Evolutionary conservation across 441 rosid species (phyloP).

Genomic region (Macaranga tanarius): DNA sequence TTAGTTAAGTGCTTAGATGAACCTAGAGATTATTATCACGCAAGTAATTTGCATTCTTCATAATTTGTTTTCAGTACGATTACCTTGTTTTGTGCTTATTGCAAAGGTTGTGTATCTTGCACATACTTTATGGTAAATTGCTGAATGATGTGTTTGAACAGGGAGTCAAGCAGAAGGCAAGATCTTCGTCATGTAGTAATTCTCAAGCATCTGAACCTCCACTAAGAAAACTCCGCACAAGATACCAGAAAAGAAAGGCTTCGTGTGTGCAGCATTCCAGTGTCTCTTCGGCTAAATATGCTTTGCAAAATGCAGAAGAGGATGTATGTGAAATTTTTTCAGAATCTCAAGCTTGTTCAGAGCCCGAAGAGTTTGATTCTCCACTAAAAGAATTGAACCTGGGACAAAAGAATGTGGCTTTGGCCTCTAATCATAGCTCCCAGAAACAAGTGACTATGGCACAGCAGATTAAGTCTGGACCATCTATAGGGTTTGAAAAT

Average conservation of each 20-base stretch:
- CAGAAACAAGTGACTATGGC: not conserved
- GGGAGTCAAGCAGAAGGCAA: not conserved
- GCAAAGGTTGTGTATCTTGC: not conserved
- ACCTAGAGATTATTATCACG: not conserved
- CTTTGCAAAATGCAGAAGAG: not conserved
- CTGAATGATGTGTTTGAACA: not conserved
- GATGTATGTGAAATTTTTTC: not conserved
- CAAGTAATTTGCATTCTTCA: not conserved
- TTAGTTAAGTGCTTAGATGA: not conserved
- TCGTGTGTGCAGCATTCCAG: not conserved
- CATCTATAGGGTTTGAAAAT: not conserved
- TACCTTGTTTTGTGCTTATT: not conserved
- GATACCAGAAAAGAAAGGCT: not conserved
- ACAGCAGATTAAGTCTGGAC: not conserved
- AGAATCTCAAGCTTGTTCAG: not conserved
- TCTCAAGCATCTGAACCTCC: not conserved
- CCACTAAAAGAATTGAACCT: not conserved
- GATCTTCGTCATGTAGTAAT: not conserved
- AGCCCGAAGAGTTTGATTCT: not conserved
- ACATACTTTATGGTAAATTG: not conserved
- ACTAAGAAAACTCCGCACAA: not conserved
- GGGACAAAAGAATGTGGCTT: not conserved
- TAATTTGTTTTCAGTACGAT: not conserved
- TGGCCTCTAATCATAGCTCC: not conserved
- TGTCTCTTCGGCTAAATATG: not conserved